Conservation (phyloP, 2,329 filamentous ascomycete genomes). For the Hypoxylon sp. region DNA sequence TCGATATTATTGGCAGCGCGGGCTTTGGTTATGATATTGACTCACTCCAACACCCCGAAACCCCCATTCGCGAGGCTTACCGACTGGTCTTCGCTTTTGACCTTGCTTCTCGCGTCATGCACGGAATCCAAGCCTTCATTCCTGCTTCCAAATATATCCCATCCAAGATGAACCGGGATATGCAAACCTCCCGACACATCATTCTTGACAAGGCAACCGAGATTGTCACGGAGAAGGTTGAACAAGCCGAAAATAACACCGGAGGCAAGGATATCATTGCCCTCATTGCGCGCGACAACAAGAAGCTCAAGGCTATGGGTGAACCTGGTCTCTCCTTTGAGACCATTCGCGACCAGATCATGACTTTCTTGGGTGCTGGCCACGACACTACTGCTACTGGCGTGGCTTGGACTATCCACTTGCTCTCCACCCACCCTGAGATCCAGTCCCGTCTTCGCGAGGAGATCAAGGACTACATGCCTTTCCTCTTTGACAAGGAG, state of each 20-base stretch:
- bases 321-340: slow-evolving; percentile 57
- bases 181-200: slow-evolving; percentile 55
- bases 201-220: slow-evolving; percentile 56
- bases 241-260: slow-evolving; percentile 53
- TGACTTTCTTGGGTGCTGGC: slow-evolving; percentile 60
- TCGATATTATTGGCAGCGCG: slow-evolving; percentile 62
- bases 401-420: slow-evolving; percentile 60
- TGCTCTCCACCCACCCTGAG: slow-evolving; percentile 58
- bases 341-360: slow-evolving; percentile 58
- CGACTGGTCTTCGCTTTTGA: slow-evolving; percentile 61
- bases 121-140: slow-evolving; percentile 61
- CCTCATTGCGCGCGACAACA: slow-evolving; percentile 60
- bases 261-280: slow-evolving; percentile 58
- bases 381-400: slow-evolving; percentile 63
- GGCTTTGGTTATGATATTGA: slow-evolving; percentile 60
- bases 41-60: slow-evolving; percentile 57
- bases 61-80: slow-evolving; percentile 59
- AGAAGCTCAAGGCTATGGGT: slow-evolving; percentile 57
- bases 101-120: slow-evolving; percentile 55
- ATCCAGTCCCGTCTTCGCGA: slow-evolving; percentile 59
- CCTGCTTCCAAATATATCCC: slow-evolving; percentile 58
- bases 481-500: slow-evolving; percentile 58
- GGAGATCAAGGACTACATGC: slow-evolving; percentile 57
- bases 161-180: slow-evolving; percentile 58
- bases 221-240: slow-evolving; percentile 56